Evolutionary conservation across 1,284 basidiomycete species (phyloP).

Genomic region (Phellopilus nigrolimitatus): DNA sequence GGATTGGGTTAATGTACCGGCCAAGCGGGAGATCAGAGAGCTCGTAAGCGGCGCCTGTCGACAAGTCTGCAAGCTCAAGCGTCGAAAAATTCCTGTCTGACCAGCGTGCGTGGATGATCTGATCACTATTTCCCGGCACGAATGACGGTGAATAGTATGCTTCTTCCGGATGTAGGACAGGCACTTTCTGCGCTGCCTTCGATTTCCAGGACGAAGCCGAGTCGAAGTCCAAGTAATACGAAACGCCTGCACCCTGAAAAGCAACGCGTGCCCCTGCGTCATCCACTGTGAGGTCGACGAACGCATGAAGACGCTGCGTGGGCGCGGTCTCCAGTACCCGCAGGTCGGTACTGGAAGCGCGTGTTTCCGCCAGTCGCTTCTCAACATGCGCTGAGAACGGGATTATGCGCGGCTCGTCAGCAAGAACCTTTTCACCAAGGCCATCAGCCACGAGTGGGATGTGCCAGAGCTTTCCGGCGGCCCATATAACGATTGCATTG

Average conservation of each 20-base stretch:
- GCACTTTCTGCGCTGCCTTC: slow-evolving; percentile 35
- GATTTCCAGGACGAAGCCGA: slow-evolving; percentile 21
- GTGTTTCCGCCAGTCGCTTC: slow-evolving; percentile 58
- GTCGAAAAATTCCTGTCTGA: slow-evolving; percentile 57
- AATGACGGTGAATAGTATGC: slow-evolving; percentile 69
- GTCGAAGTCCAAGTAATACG: slow-evolving; percentile 45
- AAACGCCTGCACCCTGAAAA: slow-evolving; percentile 52
- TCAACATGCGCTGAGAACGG: slow-evolving; percentile 58
- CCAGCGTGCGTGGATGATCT: slow-evolving; percentile 64
- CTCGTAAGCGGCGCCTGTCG: slow-evolving; percentile 40
- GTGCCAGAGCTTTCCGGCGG: slow-evolving; percentile 59
- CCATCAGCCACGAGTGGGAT: slow-evolving; percentile 50
- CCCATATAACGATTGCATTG: slow-evolving; percentile 66
- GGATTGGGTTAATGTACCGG: slow-evolving; percentile 54
- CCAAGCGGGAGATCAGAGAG: slow-evolving; percentile 55
- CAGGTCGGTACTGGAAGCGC: slow-evolving; percentile 42
- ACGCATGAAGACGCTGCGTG: slow-evolving; percentile 51
- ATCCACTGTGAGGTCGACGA: slow-evolving; percentile 55
- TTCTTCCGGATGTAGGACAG: slow-evolving; percentile 40
- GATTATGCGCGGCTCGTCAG: slow-evolving; percentile 41
- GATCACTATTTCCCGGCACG: slow-evolving; percentile 42
- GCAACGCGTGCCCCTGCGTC: slow-evolving; percentile 44
- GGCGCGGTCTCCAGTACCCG: slow-evolving; percentile 47
- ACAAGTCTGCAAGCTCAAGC: slow-evolving; percentile 58
- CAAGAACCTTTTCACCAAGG: slow-evolving; percentile 44